Evolutionary conservation across 768 basidiomycete species (phyloP).

Genomic region (Lactarius tabidus): DNA sequence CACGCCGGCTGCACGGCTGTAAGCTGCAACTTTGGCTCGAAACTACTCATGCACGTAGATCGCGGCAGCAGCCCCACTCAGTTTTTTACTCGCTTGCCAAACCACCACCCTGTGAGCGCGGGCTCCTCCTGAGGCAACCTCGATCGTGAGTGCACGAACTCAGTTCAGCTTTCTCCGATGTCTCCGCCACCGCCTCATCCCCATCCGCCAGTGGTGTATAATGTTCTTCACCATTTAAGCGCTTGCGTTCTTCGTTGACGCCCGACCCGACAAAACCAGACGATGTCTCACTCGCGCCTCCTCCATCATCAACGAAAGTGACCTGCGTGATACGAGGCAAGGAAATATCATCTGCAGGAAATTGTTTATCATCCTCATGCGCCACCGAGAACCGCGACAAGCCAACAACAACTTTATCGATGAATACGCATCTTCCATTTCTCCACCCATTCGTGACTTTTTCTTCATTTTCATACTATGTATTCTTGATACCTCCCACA

Average conservation of each 20-base stretch:
- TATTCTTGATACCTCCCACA: not conserved
- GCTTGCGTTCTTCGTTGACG: constrained; percentile 19
- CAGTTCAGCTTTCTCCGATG: constrained; percentile 1
- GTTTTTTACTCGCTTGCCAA: constrained; percentile 52
- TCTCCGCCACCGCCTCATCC: constrained; percentile 10
- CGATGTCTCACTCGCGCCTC: constrained; percentile 15
- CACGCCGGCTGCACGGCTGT: constrained; percentile 70
- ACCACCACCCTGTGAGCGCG: constrained; percentile 13
- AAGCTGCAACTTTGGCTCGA: constrained; percentile 77
- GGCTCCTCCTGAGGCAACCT: constrained; percentile 23
- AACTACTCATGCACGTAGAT: constrained; percentile 73
- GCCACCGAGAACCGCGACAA: constrained; percentile 22
- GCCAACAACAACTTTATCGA: constrained; percentile 36
- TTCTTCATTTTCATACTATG: not conserved
- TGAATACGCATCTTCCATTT: not conserved
- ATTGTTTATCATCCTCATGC: constrained; percentile 37
- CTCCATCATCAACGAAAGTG: not conserved
- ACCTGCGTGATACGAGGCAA: not conserved
- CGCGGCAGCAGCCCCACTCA: constrained; percentile 50
- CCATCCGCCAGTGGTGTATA: constrained; percentile 28
- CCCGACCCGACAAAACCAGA: too few relatives aligned
- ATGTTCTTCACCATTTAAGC: constrained; percentile 29
- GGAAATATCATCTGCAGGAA: constrained; percentile 30
- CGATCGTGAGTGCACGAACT: constrained; percentile 13
- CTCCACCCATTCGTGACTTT: not conserved